Evolutionary conservation across 768 basidiomycete genomes (phyloP).

Genomic region (Tricholoma bakamatsutake): DNA sequence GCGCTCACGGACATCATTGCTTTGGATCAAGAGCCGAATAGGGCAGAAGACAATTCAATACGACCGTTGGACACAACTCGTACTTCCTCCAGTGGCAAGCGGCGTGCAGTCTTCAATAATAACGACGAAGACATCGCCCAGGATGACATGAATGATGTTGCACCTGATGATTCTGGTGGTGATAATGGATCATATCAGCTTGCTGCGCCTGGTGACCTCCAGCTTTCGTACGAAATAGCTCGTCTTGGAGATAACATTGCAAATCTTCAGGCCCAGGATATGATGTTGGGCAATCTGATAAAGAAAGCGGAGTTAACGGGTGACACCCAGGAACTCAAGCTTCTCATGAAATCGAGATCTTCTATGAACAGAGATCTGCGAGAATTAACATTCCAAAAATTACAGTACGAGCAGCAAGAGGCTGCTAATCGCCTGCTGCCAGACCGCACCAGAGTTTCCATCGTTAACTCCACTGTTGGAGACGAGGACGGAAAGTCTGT

Average conservation of each 20-base stretch:
- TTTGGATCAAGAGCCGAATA: slow-evolving; percentile 53
- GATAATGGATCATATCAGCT: slow-evolving; percentile 57
- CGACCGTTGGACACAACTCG: slow-evolving; percentile 2
- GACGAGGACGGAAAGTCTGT: slow-evolving; percentile 88
- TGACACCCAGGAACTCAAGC: slow-evolving; percentile 76
- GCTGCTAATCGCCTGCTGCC: slow-evolving; percentile 83
- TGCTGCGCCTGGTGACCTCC: slow-evolving; percentile 85
- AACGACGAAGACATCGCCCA: slow-evolving; percentile 45
- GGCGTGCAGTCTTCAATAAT: slow-evolving; percentile 26
- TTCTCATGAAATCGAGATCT: slow-evolving; percentile 77
- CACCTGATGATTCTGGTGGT: slow-evolving; percentile 34
- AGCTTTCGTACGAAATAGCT: slow-evolving; percentile 80
- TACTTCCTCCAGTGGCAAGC: slow-evolving; percentile 12
- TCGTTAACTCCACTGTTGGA: slow-evolving; percentile 76
- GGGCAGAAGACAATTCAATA: slow-evolving; percentile 5
- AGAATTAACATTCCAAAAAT: slow-evolving; percentile 82
- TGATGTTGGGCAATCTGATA: slow-evolving; percentile 81
- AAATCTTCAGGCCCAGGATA: slow-evolving; percentile 74
- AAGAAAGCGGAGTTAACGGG: slow-evolving; percentile 95
- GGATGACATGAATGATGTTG: slow-evolving; percentile 38
- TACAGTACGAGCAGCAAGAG: slow-evolving; percentile 93
- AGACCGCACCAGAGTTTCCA: slow-evolving; percentile 76
- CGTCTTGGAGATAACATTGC: slow-evolving; percentile 71
- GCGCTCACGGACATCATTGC: slow-evolving; percentile 96
- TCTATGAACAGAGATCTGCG: slow-evolving; percentile 79